Evolutionary conservation across 352 stramenopile genomes (phyloP).

Genomic region (Phytopythium ostracodes): DNA sequence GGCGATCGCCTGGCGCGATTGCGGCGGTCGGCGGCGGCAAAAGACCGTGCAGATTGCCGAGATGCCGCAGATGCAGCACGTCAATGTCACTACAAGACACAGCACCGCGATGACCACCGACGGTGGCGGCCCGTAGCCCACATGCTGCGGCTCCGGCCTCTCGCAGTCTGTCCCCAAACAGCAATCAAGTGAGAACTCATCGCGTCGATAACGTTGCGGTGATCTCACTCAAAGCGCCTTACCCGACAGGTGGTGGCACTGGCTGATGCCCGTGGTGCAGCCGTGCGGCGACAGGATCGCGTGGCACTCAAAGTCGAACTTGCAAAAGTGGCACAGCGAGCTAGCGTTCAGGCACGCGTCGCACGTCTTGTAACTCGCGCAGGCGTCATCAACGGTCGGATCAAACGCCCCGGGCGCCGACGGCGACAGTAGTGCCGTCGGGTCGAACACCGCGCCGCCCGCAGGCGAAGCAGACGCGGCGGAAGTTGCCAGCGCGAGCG

Average conservation of each 20-base stretch:
- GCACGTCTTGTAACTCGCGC: conserved; percentile 57
- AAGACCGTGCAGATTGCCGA: conserved; percentile 78
- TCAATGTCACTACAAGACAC: conserved; percentile 75
- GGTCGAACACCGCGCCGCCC: neutral
- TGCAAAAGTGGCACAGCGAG: conserved; percentile 78
- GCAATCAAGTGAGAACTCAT: conserved; percentile 4
- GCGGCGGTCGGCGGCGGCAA: conserved; percentile 23
- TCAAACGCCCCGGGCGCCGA: conserved; percentile 2
- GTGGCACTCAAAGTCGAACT: conserved; percentile 83
- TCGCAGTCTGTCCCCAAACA: conserved; percentile 54
- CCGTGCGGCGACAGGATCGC: conserved; percentile 61
- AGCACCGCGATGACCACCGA: conserved; percentile 84
- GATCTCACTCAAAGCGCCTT: too few relatives aligned
- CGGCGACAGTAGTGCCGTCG: conserved; percentile 5
- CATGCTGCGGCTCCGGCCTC: conserved; percentile 60
- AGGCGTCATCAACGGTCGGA: conserved; percentile 30
- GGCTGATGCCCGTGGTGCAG: conserved; percentile 64
- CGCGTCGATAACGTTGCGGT: too few relatives aligned
- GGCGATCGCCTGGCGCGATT: conserved; percentile 17
- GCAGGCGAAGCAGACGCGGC: neutral
- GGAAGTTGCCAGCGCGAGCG: neutral
- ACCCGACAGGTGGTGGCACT: conserved; percentile 83
- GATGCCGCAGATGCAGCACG: conserved; percentile 76
- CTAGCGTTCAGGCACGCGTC: conserved; percentile 74
- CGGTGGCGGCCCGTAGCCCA: conserved; percentile 76